Percentiles rank a stretch among this genome's conserved stretches.
These are phyloP conservation scores for Fusarium algeriense DNA, from an alignment of 2,329 filamentous ascomycete genomes.

Conservation along the genomic window DNA sequence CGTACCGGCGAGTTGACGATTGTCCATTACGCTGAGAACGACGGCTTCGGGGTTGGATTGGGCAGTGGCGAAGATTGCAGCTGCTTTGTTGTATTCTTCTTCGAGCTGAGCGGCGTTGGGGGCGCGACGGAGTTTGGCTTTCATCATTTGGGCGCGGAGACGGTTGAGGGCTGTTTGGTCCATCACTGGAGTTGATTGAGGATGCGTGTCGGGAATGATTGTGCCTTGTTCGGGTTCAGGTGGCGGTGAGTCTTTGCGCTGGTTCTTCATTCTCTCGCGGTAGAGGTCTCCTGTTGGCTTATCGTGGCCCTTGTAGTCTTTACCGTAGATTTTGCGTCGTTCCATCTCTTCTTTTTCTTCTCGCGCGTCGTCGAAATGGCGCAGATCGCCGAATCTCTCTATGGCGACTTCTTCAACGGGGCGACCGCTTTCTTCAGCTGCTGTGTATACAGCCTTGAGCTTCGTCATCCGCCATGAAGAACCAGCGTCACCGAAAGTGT, in stretches of 20 bases:
- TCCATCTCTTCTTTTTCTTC: slow-evolving; percentile 95
- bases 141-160: slow-evolving; percentile 94
- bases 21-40: slow-evolving; percentile 89
- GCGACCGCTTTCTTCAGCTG: slow-evolving; percentile 79
- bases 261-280: slow-evolving; percentile 76
- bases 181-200: slow-evolving; percentile 58
- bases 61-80: slow-evolving; percentile 68
- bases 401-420: slow-evolving; percentile 84
- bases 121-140: slow-evolving; percentile 85
- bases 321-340: slow-evolving; percentile 82
- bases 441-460: slow-evolving; percentile 84
- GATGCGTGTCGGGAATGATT: slow-evolving; percentile 63
- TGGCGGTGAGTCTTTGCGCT: slow-evolving; percentile 54
- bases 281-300: slow-evolving; percentile 91
- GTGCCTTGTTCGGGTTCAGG: slow-evolving; percentile 64
- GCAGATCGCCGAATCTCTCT: slow-evolving; percentile 83
- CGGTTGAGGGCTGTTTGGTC: slow-evolving; percentile 88
- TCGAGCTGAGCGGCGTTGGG: slow-evolving; percentile 83
- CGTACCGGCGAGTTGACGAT: slow-evolving; percentile 83
- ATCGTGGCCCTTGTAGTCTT: slow-evolving; percentile 85
- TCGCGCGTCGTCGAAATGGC: slow-evolving; percentile 89
- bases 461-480: slow-evolving; percentile 98
- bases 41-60: slow-evolving; percentile 73
- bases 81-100: slow-evolving; percentile 82
- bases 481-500: slow-evolving; percentile 89